These are phyloP conservation scores for Lentithecium fluviatile DNA, from an alignment of 495 filamentous ascomycete species.

Conservation along the genomic window DNA sequence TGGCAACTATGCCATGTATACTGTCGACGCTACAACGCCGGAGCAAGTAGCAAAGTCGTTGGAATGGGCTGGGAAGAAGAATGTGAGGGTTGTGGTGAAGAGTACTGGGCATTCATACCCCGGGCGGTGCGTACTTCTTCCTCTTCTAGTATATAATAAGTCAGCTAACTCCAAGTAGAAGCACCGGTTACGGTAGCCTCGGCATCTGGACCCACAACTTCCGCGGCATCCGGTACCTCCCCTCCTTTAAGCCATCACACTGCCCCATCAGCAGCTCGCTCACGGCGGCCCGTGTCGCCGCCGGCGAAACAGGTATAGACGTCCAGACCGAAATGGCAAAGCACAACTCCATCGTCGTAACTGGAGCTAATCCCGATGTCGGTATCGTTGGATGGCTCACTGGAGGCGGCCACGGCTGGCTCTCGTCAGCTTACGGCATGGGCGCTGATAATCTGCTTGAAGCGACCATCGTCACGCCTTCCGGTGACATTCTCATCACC, in stretches of 20 bases:
- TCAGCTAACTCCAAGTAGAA: conserved; percentile 8
- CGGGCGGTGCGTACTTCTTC: conserved; percentile 9
- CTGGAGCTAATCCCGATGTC: conserved; percentile 23
- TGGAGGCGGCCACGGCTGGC: conserved; percentile 24
- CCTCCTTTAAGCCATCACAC: conserved; percentile 14
- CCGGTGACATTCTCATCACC: conserved; percentile 13
- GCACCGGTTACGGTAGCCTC: conserved; percentile 27
- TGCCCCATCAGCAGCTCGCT: conserved; percentile 22
- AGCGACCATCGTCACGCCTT: conserved; percentile 29
- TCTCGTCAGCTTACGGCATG: conserved; percentile 28
- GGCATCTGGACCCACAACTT: conserved; percentile 37
- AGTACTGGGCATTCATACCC: conserved; percentile 62
- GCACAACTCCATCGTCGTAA: conserved; percentile 26
- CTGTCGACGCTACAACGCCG: conserved; percentile 57
- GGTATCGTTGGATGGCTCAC: conserved; percentile 26
- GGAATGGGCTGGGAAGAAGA: conserved; percentile 60
- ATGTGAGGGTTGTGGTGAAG: conserved; percentile 62
- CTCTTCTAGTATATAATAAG: background rate
- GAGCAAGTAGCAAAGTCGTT: conserved; percentile 59
- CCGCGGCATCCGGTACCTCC: conserved; percentile 18
- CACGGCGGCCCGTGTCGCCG: conserved; percentile 29
- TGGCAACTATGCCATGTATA: conserved; percentile 59
- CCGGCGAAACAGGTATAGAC: conserved; percentile 23
- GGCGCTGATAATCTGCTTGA: conserved; percentile 32
- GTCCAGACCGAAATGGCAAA: conserved; percentile 23